Evolutionary conservation across 2,329 filamentous ascomycete species (phyloP).

Genomic region (Penicillium italicum): DNA sequence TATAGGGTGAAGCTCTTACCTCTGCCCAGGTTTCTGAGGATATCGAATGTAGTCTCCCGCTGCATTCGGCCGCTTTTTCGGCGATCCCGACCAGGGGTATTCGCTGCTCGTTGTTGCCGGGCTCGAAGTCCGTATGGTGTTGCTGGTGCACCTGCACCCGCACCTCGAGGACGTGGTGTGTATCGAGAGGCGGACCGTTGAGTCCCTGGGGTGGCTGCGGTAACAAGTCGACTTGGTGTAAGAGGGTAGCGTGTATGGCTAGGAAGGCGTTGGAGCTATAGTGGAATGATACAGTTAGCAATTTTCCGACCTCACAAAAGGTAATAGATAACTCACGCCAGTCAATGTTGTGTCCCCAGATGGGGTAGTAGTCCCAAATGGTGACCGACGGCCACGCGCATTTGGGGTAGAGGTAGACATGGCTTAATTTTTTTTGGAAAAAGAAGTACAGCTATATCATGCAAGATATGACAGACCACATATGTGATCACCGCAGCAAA

Average conservation of each 20-base stretch:
- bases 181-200: slow-evolving; percentile 34
- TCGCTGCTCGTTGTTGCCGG: slow-evolving; percentile 52
- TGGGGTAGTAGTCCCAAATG: slow-evolving; percentile 23
- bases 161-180: slow-evolving; percentile 33
- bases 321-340: slow-evolving; percentile 15
- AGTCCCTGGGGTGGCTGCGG: slow-evolving; percentile 30
- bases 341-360: slow-evolving; percentile 30
- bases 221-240: slow-evolving; percentile 35
- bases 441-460: background rate
- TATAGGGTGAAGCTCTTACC: slow-evolving; percentile 30
- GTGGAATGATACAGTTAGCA: background rate
- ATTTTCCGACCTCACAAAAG: background rate
- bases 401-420: slow-evolving; percentile 31
- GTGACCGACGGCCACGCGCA: slow-evolving; percentile 27
- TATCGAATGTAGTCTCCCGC: slow-evolving; percentile 55
- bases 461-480: background rate
- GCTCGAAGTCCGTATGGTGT: slow-evolving; percentile 56
- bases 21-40: slow-evolving; percentile 52
- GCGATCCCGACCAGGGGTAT: slow-evolving; percentile 49
- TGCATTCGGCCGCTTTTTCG: slow-evolving; percentile 50
- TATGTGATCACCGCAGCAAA: background rate
- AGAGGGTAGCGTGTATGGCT: slow-evolving; percentile 31
- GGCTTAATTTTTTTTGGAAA: background rate
- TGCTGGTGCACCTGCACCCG: slow-evolving; percentile 45
- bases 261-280: slow-evolving; percentile 36